phyloP scores from a whole-genome alignment of 495 filamentous ascomycete genomes.

The Neurospora discreta region DNA sequence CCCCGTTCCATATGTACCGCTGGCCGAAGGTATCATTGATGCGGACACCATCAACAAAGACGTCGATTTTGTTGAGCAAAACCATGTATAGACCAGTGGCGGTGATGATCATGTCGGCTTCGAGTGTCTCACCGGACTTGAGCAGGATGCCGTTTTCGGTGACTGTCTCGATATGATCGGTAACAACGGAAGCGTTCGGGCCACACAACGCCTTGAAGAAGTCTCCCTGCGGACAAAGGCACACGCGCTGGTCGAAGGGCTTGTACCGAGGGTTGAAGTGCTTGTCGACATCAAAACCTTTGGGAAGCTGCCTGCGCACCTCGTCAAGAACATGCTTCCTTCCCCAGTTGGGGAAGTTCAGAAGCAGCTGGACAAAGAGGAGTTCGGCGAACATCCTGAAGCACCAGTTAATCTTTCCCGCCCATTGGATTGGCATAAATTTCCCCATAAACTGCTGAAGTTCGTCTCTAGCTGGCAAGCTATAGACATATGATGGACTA shows the following conservation, averaged over 20 bases:
- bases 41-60: constrained; percentile 45
- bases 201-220: constrained; percentile 52
- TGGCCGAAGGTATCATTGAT: constrained; percentile 41
- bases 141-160: constrained; percentile 47
- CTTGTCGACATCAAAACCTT: constrained; percentile 43
- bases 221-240: constrained; percentile 59
- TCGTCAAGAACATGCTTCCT: constrained; percentile 32
- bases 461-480: constrained; percentile 32
- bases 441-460: constrained; percentile 14
- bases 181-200: constrained; percentile 52
- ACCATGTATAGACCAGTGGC: constrained; percentile 58
- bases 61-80: constrained; percentile 37
- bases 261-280: constrained; percentile 65
- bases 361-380: constrained; percentile 16
- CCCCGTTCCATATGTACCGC: constrained; percentile 42
- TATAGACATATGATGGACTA: constrained; percentile 46
- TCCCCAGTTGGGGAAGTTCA: constrained; percentile 40
- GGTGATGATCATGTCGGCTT: constrained; percentile 63
- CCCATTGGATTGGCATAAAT: constrained; percentile 32
- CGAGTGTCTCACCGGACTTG: constrained; percentile 42
- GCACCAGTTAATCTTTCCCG: constrained; percentile 25
- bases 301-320: constrained; percentile 41
- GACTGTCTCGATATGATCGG: constrained; percentile 55
- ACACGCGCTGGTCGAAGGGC: constrained; percentile 66
- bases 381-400: constrained; percentile 18